These are phyloP conservation scores for Paramecium tetraurelia DNA, from an alignment of 73 alveolate genomes.

Conservation along the genomic window DNA sequence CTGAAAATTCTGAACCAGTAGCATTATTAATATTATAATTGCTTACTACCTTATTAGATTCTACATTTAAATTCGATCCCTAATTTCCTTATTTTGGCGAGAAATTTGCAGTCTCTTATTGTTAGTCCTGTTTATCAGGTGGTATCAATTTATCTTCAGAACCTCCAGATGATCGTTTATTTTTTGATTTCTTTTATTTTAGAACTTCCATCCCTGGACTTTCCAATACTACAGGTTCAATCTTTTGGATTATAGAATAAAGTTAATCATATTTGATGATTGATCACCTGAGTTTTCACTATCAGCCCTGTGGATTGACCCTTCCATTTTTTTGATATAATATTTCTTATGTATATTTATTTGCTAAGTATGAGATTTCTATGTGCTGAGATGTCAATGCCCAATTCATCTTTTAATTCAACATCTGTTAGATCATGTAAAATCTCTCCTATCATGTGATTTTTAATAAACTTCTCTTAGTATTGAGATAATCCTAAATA, in stretches of 20 bases:
- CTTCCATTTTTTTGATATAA: constrained; percentile 15
- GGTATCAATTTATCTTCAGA: neutral
- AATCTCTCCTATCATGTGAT: constrained; percentile 40
- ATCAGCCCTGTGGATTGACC: neutral
- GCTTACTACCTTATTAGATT: neutral
- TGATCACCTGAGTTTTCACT: neutral
- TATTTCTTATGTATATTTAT: constrained; percentile 44
- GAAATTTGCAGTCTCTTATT: neutral
- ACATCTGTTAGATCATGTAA: constrained; percentile 34
- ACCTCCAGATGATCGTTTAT: neutral
- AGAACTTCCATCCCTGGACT: neutral
- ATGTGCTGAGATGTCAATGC: constrained; percentile 30
- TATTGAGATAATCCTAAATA: neutral
- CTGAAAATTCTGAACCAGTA: neutral
- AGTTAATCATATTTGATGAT: constrained; percentile 10
- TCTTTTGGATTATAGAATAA: neutral
- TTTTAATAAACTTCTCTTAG: constrained; percentile 5
- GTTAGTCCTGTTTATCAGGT: neutral
- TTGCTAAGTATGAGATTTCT: constrained; percentile 38
- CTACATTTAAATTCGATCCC: neutral
- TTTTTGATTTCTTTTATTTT: neutral
- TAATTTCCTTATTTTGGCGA: neutral
- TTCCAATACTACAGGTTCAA: neutral
- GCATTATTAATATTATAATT: neutral
- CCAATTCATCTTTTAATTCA: constrained; percentile 34